phyloP scores from a whole-genome alignment of 2,329 filamentous ascomycete species.

The Beauveria varroae region DNA sequence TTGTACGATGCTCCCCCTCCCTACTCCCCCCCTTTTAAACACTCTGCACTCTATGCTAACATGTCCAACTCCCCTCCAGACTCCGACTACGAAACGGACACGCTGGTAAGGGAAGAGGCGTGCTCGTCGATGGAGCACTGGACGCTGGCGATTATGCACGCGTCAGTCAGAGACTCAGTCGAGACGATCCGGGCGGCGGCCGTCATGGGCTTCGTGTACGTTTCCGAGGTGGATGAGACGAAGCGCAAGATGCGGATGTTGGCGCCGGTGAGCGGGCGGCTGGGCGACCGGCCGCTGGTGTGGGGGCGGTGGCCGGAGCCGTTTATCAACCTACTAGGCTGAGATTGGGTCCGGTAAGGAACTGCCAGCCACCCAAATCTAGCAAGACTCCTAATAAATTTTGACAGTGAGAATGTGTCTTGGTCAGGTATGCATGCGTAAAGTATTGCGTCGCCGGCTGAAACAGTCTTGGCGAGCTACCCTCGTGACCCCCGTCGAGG shows the following conservation, averaged over 20 bases:
- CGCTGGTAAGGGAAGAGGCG: slow-evolving; percentile 58
- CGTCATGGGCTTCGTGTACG: slow-evolving; percentile 88
- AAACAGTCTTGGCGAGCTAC: too few species aligned
- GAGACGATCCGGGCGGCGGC: slow-evolving; percentile 71
- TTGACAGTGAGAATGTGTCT: too few species aligned
- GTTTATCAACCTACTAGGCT: slow-evolving; percentile 66
- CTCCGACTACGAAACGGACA: slow-evolving; percentile 23
- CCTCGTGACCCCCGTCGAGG: too few species aligned
- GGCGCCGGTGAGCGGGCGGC: slow-evolving; percentile 72
- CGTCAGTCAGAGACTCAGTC: slow-evolving; percentile 58
- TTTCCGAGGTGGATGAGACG: slow-evolving; percentile 83
- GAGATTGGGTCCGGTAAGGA: too few species aligned
- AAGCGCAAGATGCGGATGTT: slow-evolving; percentile 74
- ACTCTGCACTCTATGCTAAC: background rate
- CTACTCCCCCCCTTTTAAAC: too few species aligned
- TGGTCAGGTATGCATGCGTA: too few species aligned
- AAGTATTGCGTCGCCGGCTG: too few species aligned
- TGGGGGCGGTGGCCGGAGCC: slow-evolving; percentile 85
- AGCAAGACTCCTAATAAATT: too few species aligned
- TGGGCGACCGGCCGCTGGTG: slow-evolving; percentile 73
- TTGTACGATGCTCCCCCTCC: slow-evolving; percentile 32
- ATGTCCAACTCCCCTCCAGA: slow-evolving; percentile 13
- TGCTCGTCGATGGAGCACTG: slow-evolving; percentile 68
- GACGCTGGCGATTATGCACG: slow-evolving; percentile 78
- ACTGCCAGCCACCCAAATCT: too few species aligned